Conservation (phyloP, 192 early-diverging fungal genomes). For the Coemansia sp. region DNA sequence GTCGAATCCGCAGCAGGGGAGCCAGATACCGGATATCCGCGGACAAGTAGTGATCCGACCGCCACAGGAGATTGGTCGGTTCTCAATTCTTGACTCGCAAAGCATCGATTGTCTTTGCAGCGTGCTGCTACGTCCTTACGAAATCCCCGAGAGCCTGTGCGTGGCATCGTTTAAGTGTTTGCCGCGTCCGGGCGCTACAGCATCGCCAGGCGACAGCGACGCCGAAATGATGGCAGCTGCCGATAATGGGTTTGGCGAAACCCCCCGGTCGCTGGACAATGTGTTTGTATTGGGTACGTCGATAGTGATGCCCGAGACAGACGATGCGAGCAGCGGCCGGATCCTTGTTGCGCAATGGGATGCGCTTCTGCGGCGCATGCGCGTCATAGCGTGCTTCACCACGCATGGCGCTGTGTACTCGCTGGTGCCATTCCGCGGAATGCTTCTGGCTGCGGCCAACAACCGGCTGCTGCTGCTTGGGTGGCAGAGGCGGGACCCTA, state of each 20-base stretch:
- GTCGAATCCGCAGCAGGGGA: conserved; percentile 13
- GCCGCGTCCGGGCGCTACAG: conserved; percentile 6
- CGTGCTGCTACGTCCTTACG: conserved; percentile 26
- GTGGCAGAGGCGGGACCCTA: conserved; percentile 27
- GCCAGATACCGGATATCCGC: conserved; percentile 4
- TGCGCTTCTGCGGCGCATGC: conserved; percentile 47
- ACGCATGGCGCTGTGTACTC: conserved; percentile 69
- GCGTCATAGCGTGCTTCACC: conserved; percentile 54
- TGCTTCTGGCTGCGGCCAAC: conserved; percentile 70
- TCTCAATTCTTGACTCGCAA: conserved; percentile 73
- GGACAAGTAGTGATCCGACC: not conserved
- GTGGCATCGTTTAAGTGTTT: conserved; percentile 21
- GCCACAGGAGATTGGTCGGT: conserved; percentile 43
- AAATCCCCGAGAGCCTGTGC: conserved; percentile 46
- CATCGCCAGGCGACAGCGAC: not conserved
- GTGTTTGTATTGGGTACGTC: conserved; percentile 82
- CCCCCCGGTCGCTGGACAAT: conserved; percentile 20
- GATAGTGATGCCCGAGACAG: conserved; percentile 57
- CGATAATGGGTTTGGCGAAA: not conserved
- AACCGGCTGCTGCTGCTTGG: conserved; percentile 45
- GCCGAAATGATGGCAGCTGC: not conserved
- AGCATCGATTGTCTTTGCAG: conserved; percentile 61
- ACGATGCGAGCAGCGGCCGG: conserved; percentile 72
- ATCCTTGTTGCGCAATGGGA: conserved; percentile 70
- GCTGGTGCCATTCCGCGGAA: conserved; percentile 60